Conservation (phyloP, 2,329 filamentous ascomycete species). For the Lasiodiplodia citricola region DNA sequence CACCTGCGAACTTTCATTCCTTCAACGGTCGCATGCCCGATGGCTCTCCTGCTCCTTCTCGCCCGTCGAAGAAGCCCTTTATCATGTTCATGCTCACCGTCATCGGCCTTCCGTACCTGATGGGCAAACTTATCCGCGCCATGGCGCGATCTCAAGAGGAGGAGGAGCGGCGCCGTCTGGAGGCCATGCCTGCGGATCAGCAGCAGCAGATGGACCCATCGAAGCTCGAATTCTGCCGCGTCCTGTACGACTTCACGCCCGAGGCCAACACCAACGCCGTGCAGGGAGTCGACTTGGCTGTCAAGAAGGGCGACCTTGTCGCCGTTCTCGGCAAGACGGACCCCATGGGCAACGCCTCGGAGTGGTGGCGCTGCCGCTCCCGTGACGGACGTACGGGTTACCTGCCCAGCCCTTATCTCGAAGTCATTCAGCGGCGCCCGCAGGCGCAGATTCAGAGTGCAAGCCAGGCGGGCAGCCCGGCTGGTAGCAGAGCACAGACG, state of each 20-base stretch:
- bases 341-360: slow-evolving; percentile 86
- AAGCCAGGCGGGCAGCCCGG: slow-evolving; percentile 47
- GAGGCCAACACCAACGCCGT: slow-evolving; percentile 62
- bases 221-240: slow-evolving; percentile 95
- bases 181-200: slow-evolving; percentile 54
- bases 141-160: slow-evolving; percentile 85
- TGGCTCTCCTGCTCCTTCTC: slow-evolving; percentile 69
- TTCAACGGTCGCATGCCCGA: slow-evolving; percentile 78
- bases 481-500: slow-evolving; percentile 59
- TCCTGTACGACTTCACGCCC: slow-evolving; percentile 91
- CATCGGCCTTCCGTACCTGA: slow-evolving; percentile 93
- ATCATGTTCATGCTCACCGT: slow-evolving; percentile 94
- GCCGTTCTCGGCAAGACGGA: slow-evolving; percentile 93
- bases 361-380: slow-evolving; percentile 96
- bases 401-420: slow-evolving; percentile 87
- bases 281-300: slow-evolving; percentile 82
- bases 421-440: slow-evolving; percentile 68
- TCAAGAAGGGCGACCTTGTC: slow-evolving; percentile 94
- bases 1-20: slow-evolving; percentile 85
- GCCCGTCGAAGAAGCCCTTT: slow-evolving; percentile 91
- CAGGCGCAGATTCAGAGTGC: slow-evolving; percentile 52
- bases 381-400: slow-evolving; percentile 91
- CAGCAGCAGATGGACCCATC: slow-evolving; percentile 71
- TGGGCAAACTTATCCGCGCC: slow-evolving; percentile 91
- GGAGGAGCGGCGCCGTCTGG: slow-evolving; percentile 69